These are phyloP conservation scores for Prunus dulcis DNA, from an alignment of 306 rosid species.

Conservation along the genomic window DNA sequence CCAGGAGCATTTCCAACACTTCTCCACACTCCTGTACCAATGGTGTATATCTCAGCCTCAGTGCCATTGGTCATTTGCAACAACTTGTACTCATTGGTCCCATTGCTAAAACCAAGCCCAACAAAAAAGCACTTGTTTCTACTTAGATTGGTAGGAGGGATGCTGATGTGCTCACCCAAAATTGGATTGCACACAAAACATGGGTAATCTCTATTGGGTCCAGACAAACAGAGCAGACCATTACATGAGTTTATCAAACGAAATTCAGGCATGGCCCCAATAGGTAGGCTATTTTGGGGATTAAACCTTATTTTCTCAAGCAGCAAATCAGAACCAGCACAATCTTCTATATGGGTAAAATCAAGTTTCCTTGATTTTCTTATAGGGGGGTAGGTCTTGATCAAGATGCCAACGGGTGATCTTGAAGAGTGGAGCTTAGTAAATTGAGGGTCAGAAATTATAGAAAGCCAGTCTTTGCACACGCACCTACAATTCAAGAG, in stretches of 20 bases:
- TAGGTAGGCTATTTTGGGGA: background rate
- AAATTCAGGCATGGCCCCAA: background rate
- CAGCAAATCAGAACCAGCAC: background rate
- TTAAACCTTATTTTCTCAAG: background rate
- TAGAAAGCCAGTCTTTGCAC: conserved; percentile 1
- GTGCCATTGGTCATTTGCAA: background rate
- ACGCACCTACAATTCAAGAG: conserved; percentile 14
- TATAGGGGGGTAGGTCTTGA: background rate
- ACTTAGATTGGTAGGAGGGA: background rate
- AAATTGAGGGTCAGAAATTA: conserved; percentile 13
- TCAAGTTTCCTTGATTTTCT: background rate
- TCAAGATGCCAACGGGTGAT: conserved; percentile 4
- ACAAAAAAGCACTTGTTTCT: background rate
- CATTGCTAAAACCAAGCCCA: background rate
- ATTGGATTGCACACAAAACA: conserved; percentile 14
- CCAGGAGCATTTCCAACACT: conserved; percentile 7
- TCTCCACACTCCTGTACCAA: conserved; percentile 16
- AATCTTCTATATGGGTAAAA: background rate
- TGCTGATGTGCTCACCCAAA: conserved; percentile 4
- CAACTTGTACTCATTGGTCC: conserved; percentile 14
- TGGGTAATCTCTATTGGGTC: background rate
- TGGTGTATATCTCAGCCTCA: conserved; percentile 15
- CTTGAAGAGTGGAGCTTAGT: background rate
- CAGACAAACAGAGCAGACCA: conserved; percentile 6
- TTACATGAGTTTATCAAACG: conserved; percentile 11